Evolutionary conservation across 2,329 filamentous ascomycete genomes (phyloP).

Genomic region (Thelonectria blattea): DNA sequence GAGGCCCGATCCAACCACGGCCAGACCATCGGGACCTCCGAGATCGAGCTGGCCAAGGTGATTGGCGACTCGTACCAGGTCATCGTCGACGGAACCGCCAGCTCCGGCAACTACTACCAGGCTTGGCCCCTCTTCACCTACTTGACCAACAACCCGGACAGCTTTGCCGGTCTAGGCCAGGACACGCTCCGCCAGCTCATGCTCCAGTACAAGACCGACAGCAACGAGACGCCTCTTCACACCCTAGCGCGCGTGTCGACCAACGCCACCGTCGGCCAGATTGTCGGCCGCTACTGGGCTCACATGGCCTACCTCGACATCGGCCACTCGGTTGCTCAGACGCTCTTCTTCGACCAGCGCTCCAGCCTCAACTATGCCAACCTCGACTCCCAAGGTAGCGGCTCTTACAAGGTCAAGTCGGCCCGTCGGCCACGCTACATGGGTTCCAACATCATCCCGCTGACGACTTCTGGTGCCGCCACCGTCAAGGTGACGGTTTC

Average conservation of each 20-base stretch:
- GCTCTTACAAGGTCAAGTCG: constrained; percentile 50
- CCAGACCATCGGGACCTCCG: constrained; percentile 43
- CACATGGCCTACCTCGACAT: constrained; percentile 60
- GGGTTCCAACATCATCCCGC: constrained; percentile 56
- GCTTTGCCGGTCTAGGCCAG: constrained; percentile 48
- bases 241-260: constrained; percentile 48
- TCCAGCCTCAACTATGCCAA: constrained; percentile 49
- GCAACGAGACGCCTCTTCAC: constrained; percentile 58
- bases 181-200: constrained; percentile 51
- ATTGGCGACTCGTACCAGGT: constrained; percentile 55
- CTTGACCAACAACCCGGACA: constrained; percentile 55
- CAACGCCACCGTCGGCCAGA: constrained; percentile 43
- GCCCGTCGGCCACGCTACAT: constrained; percentile 53
- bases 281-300: constrained; percentile 58
- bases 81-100: constrained; percentile 52
- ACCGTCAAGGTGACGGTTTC: constrained; percentile 44
- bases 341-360: constrained; percentile 46
- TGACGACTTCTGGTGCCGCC: constrained; percentile 43
- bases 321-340: constrained; percentile 49
- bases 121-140: constrained; percentile 59
- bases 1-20: constrained; percentile 44
- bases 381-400: constrained; percentile 45
- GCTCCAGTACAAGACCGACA: constrained; percentile 49
- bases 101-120: constrained; percentile 56
- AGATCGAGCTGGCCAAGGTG: constrained; percentile 52